These are phyloP conservation scores for Physaria fendleri DNA, from an alignment of 345 rosid species.

Conservation along the genomic window DNA sequence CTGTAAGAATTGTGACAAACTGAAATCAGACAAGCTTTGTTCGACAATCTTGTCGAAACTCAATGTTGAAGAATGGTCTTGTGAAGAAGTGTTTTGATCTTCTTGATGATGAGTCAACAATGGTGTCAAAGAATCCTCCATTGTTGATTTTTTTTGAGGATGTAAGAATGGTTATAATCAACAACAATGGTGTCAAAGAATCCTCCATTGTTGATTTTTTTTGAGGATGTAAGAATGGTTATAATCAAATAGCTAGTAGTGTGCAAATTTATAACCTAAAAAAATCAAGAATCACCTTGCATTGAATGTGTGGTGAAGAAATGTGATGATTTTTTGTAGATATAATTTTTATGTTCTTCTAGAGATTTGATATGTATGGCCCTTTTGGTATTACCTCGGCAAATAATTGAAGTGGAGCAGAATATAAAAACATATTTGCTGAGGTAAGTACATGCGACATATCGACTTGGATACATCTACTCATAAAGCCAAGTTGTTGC, in stretches of 20 bases:
- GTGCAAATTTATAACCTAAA: not conserved
- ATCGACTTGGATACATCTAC: not conserved
- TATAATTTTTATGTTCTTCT: not conserved
- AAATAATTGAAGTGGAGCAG: conserved; percentile 4
- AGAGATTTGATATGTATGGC: not conserved
- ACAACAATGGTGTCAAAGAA: conserved; percentile 20
- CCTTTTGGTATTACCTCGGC: not conserved
- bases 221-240: conserved; percentile 2
- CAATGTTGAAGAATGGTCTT: not conserved
- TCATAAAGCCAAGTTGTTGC: no score
- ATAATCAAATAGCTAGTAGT: not conserved
- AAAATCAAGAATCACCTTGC: not conserved
- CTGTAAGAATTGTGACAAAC: conserved; percentile 33
- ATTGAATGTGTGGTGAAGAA: conserved; percentile 11
- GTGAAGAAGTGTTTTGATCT: conserved; percentile 4
- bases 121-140: conserved; percentile 22
- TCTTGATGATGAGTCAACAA: conserved; percentile 3
- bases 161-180: no score
- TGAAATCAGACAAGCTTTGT: conserved; percentile 17
- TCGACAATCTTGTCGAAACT: conserved; percentile 24
- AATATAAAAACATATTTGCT: not conserved
- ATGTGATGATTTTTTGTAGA: conserved; percentile 4
- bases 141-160: not conserved
- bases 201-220: conserved; percentile 7
- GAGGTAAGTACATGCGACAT: not conserved